Conservation (phyloP, 2,329 filamentous ascomycete species). For the Ploettnerulaceae sp. region DNA sequence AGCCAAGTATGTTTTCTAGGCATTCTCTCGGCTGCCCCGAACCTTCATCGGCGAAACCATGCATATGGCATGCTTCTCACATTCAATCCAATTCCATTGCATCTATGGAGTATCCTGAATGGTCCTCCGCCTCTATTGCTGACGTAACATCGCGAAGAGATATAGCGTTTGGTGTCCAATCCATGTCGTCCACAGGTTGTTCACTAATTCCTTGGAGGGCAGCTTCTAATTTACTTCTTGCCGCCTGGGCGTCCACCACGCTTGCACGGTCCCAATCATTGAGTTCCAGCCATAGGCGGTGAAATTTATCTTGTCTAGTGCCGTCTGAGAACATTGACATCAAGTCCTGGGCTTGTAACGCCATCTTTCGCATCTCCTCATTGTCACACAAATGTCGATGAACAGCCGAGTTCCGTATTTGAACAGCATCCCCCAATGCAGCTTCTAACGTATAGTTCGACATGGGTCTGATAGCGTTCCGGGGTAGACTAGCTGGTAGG, state of each 20-base stretch:
- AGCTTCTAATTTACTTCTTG: conserved; percentile 24
- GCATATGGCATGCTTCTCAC: not conserved
- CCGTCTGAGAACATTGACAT: conserved; percentile 31
- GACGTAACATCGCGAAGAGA: conserved; percentile 27
- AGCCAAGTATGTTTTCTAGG: not conserved
- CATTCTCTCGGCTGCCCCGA: not conserved
- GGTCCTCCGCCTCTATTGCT: not conserved
- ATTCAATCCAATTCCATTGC: conserved; percentile 29
- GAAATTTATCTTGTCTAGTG: conserved; percentile 27
- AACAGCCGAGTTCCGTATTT: conserved; percentile 29
- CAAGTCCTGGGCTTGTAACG: conserved; percentile 26
- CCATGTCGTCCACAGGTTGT: conserved; percentile 32
- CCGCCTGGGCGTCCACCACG: conserved; percentile 15
- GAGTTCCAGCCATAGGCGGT: conserved; percentile 23
- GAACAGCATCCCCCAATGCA: conserved; percentile 28
- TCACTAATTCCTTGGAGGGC: conserved; percentile 30
- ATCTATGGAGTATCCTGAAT: conserved; percentile 15
- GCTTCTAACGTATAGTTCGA: conserved; percentile 20
- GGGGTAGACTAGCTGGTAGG: conserved; percentile 23
- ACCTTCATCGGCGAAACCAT: not conserved
- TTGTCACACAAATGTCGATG: conserved; percentile 32
- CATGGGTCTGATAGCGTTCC: conserved; percentile 18
- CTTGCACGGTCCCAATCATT: conserved; percentile 25
- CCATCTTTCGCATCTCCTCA: conserved; percentile 26
- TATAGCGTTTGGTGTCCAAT: conserved; percentile 32